phyloP scores from a whole-genome alignment of 2,329 filamentous ascomycete species.

The Plectosphaerella plurivora region DNA sequence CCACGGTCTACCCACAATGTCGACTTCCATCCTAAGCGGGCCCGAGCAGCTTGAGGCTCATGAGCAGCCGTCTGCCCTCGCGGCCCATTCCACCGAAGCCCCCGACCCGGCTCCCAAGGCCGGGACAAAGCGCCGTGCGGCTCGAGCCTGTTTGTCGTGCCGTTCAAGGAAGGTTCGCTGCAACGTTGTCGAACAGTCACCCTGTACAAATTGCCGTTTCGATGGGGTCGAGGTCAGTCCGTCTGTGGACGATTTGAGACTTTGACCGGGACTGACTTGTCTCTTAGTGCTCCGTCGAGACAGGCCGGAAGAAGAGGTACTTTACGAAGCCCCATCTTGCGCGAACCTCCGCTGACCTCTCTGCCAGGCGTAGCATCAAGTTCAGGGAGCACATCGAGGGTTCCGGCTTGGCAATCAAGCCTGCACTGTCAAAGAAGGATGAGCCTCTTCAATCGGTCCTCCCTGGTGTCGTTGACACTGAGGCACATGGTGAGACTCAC shows the following conservation, averaged over 20 bases:
- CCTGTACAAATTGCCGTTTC: neutral
- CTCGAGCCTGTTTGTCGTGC: constrained; percentile 6
- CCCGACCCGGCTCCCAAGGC: neutral
- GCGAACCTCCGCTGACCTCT: too few species aligned
- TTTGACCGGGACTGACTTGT: neutral
- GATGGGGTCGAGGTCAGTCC: neutral
- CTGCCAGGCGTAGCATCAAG: neutral
- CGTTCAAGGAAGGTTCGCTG: constrained; percentile 6
- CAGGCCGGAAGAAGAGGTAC: neutral
- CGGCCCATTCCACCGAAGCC: too few species aligned
- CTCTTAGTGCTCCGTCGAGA: neutral
- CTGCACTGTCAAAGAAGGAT: neutral
- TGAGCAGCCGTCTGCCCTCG: too few species aligned
- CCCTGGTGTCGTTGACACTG: neutral
- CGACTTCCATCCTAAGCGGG: too few species aligned
- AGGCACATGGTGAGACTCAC: neutral
- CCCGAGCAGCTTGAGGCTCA: too few species aligned
- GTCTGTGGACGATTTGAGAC: neutral
- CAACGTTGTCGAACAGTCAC: neutral
- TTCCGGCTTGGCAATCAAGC: neutral
- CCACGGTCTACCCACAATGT: too few species aligned
- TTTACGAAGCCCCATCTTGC: neutral
- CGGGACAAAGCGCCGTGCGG: constrained; percentile 1
- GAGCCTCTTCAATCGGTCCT: neutral
- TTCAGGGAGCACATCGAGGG: neutral